Evolutionary conservation across 2,329 filamentous ascomycete genomes (phyloP), one percentile per base, ranked within the genome.

Genomic region (Huntiella omanensis): DNA sequence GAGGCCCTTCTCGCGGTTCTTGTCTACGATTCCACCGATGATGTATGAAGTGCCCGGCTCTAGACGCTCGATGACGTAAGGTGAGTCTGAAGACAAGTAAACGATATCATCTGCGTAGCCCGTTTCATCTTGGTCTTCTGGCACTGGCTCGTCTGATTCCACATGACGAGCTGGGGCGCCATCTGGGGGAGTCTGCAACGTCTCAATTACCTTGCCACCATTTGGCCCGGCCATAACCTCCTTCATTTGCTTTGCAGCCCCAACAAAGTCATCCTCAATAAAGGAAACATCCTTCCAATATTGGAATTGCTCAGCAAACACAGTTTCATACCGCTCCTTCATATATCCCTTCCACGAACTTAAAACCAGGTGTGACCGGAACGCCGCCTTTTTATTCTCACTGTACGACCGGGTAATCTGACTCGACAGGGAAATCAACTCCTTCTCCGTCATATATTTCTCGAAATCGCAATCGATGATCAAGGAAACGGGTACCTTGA

Each of bases 391-490:
- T 49, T 73, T 74, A 61, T 95, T 96, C 56, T 94, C 85, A 15
- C 86, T 85, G 62, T 98, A 98, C 49, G 74, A 81, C 48, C 91
- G 70, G 6, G 85, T 93, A 51, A 98, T 69, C 61, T 98, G 91
- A 48, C 77, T 75, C 1, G 75, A 75, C 10, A 98, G 70, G 4
- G 85, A 94, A 47, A 87, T 77, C 28, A 83, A 68, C 62, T 98
- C 91, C 54, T 82, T 80, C 34, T 88, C 82, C 43, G 70, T 70
- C 91, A 98, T 98, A 57, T 87, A 73, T 37, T 82, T 68, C 59
- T 98, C 87, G 59, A 92, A 98, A 53, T 83, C 77, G 62, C 88
- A 96, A 64, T 98, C 91, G 52, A 98, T 66, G 49, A 98, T 69
- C 53, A 98, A 66, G 0, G 83, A 75, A 16, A 96, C 65, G 1